A percentile compares a stretch with the other conserved stretches of the same genome.
Evolutionary conservation across 2,329 filamentous ascomycete genomes (phyloP).

Genomic region (Ilyonectria robusta): DNA sequence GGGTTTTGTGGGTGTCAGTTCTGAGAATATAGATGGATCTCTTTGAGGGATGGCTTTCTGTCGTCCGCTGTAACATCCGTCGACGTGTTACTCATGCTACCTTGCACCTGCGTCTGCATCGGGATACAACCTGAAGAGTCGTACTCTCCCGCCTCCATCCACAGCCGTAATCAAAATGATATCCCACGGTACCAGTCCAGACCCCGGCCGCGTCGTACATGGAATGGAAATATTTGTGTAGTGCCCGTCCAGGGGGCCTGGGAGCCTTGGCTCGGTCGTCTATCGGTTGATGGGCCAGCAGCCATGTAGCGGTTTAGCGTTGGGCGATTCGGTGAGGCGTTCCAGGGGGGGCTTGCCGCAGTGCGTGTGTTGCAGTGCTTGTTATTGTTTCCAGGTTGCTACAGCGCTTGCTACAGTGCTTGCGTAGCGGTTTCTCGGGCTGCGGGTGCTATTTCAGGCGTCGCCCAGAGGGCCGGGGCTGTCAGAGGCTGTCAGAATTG

Average conservation of each 20-base stretch:
- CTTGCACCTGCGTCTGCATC: neutral
- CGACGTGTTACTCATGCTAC: neutral
- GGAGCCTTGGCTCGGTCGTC: slow-evolving; percentile 30
- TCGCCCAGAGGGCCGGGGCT: neutral
- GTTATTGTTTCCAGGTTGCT: neutral
- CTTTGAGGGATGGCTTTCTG: neutral
- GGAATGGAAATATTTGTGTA: slow-evolving; percentile 7
- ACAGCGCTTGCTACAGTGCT: neutral
- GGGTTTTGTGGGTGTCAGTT: neutral
- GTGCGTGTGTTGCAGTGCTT: neutral
- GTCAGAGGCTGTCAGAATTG: neutral
- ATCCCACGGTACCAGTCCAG: slow-evolving; percentile 11
- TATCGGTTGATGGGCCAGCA: slow-evolving; percentile 38
- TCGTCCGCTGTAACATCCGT: neutral
- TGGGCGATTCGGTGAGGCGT: neutral
- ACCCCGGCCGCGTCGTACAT: slow-evolving; percentile 15
- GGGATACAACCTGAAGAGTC: neutral
- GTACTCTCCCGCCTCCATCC: neutral
- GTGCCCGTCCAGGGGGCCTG: neutral
- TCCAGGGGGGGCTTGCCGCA: neutral
- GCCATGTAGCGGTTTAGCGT: slow-evolving; percentile 15
- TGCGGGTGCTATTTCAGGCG: neutral
- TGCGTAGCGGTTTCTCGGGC: neutral
- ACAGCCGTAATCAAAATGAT: slow-evolving; percentile 18
- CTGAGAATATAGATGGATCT: neutral